phyloP scores from a whole-genome alignment of 2,329 filamentous ascomycete genomes.

The Eurotiales sp. region DNA sequence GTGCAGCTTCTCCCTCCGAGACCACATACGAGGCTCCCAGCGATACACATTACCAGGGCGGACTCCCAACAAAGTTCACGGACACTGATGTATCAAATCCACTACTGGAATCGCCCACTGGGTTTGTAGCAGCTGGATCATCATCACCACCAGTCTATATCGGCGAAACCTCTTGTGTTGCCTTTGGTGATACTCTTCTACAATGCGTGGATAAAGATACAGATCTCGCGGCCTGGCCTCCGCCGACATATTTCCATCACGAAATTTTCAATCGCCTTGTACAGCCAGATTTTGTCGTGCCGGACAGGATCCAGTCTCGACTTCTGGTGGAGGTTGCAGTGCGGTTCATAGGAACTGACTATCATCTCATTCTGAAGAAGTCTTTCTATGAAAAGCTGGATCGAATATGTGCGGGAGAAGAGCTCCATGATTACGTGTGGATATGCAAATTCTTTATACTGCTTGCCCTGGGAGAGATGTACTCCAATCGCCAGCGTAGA shows the following conservation, averaged over 20 bases:
- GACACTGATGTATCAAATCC: constrained; percentile 13
- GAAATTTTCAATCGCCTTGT: constrained; percentile 15
- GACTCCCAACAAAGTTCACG: constrained; percentile 2
- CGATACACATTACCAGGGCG: constrained; percentile 6
- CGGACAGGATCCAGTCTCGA: constrained; percentile 20
- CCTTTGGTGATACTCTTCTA: constrained; percentile 22
- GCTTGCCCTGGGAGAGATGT: constrained; percentile 35
- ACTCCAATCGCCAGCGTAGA: constrained; percentile 28
- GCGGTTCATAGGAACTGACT: constrained; percentile 22
- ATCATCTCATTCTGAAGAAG: constrained; percentile 25
- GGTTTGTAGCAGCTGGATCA: constrained; percentile 16
- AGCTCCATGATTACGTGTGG: constrained; percentile 23
- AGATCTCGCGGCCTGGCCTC: constrained; percentile 12
- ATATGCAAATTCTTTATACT: constrained; percentile 35
- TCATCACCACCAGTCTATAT: constrained; percentile 18
- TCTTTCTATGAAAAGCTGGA: constrained; percentile 34
- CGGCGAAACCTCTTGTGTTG: constrained; percentile 21
- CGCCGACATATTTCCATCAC: constrained; percentile 9
- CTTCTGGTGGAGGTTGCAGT: constrained; percentile 20
- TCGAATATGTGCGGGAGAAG: constrained; percentile 28
- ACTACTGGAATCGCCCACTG: constrained; percentile 13
- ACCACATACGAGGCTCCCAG: constrained; percentile 6
- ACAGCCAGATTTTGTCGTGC: constrained; percentile 17
- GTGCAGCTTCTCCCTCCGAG: constrained; percentile 5
- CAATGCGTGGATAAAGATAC: constrained; percentile 19